phyloP scores from a whole-genome alignment of 805 yeast species.

The Blastobotrys attinorum region DNA sequence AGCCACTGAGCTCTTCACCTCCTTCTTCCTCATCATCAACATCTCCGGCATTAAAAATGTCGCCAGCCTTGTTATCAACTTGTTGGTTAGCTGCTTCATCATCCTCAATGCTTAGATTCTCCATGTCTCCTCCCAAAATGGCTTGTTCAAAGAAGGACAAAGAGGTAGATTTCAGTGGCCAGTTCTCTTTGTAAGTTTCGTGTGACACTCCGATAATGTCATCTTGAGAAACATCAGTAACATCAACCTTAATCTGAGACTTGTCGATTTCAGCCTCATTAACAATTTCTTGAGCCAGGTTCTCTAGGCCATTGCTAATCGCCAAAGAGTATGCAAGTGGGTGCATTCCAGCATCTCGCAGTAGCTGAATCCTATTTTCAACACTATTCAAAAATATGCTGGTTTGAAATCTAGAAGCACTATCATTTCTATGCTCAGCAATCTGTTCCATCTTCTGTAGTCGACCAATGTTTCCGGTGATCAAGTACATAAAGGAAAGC shows the following conservation, averaged over 20 bases:
- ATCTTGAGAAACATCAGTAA: slow-evolving; percentile 21
- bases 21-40: slow-evolving; percentile 34
- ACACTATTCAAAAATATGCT: slow-evolving; percentile 69
- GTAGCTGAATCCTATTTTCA: slow-evolving; percentile 64
- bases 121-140: slow-evolving; percentile 60
- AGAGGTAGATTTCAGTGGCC: slow-evolving; percentile 76
- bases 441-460: slow-evolving; percentile 78
- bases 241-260: slow-evolving; percentile 57
- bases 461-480: slow-evolving; percentile 72
- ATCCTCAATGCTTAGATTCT: slow-evolving; percentile 48
- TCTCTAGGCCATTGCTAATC: slow-evolving; percentile 72
- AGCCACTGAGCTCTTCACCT: slow-evolving; percentile 65
- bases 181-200: slow-evolving; percentile 43
- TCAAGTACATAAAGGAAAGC: slow-evolving; percentile 78
- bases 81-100: slow-evolving; percentile 14
- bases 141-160: slow-evolving; percentile 83
- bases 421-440: slow-evolving; percentile 82
- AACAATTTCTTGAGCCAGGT: slow-evolving; percentile 63
- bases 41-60: slow-evolving; percentile 15
- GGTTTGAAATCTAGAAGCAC: slow-evolving; percentile 73
- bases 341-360: slow-evolving; percentile 68
- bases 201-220: slow-evolving; percentile 41
- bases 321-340: slow-evolving; percentile 94
- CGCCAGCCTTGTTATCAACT: background rate
- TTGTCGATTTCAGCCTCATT: slow-evolving; percentile 60